phyloP scores from a whole-genome alignment of 371 early-diverging fungal species.

The Gilbertella persicaria region DNA sequence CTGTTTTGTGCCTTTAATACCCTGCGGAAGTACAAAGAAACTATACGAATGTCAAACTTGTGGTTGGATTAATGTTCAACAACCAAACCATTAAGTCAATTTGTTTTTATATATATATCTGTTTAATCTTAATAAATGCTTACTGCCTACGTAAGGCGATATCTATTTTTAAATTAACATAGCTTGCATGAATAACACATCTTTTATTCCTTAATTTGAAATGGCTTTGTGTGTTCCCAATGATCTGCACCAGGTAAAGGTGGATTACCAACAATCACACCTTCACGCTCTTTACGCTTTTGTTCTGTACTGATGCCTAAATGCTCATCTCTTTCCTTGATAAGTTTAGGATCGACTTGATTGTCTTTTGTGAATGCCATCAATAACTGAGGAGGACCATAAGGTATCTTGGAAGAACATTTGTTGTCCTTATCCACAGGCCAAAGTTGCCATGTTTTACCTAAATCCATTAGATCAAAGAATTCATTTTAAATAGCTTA shows the following conservation, averaged over 20 bases:
- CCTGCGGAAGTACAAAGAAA: conserved; percentile 38
- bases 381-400: conserved; percentile 24
- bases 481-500: conserved; percentile 7
- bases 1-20: conserved; percentile 52
- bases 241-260: background rate
- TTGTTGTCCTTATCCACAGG: conserved; percentile 30
- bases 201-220: too few relatives aligned
- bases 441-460: conserved; percentile 37
- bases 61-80: conserved; percentile 47
- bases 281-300: background rate
- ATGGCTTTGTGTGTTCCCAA: background rate
- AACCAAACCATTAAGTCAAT: conserved; percentile 27
- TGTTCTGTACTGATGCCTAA: background rate
- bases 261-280: background rate
- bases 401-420: conserved; percentile 11
- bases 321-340: conserved; percentile 28
- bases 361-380: conserved; percentile 26
- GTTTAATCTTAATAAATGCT: too few relatives aligned
- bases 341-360: conserved; percentile 47
- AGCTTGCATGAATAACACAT: too few relatives aligned
- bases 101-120: too few relatives aligned
- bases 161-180: too few relatives aligned
- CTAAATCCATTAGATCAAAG: conserved; percentile 22
- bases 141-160: too few relatives aligned
- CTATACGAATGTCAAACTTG: conserved; percentile 51